phyloP scores from a whole-genome alignment of 2,329 filamentous ascomycete species.

The Neopestalotiopsis sp. region DNA sequence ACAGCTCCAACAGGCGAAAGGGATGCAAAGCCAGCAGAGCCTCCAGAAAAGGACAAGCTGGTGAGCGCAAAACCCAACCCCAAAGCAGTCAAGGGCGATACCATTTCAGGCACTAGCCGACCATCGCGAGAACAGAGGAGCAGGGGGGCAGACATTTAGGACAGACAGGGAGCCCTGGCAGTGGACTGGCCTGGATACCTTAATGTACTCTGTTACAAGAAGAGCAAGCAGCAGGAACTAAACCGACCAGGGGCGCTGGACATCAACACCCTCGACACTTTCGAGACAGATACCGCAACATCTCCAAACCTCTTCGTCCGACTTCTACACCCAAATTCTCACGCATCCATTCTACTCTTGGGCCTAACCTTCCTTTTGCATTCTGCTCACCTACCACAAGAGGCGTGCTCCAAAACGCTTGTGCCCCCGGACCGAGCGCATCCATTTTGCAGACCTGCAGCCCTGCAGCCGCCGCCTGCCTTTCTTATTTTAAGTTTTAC shows the following conservation, averaged over 20 bases:
- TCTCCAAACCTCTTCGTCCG: constrained; percentile 17
- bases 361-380: background rate
- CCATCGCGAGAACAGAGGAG: constrained; percentile 6
- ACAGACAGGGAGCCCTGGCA: constrained; percentile 3
- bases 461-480: constrained; percentile 11
- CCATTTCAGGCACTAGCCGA: constrained; percentile 12
- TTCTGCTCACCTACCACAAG: constrained; percentile 5
- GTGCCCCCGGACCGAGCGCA: constrained; percentile 7
- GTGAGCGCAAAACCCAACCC: background rate
- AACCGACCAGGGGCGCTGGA: constrained; percentile 12
- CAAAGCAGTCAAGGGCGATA: background rate
- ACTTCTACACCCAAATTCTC: constrained; percentile 11
- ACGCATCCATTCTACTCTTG: background rate
- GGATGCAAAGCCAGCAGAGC: constrained; percentile 10
- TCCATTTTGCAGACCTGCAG: background rate
- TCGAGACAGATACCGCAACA: constrained; percentile 24
- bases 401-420: constrained; percentile 6
- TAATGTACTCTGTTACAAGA: constrained; percentile 3
- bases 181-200: constrained; percentile 1
- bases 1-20: background rate
- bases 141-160: background rate
- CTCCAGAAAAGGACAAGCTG: constrained; percentile 7
- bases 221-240: background rate
- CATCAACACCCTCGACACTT: constrained; percentile 17
- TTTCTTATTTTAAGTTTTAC: background rate